Evolutionary conservation across 179 eudicot genomes (phyloP).

Genomic region (Carnegiea gigantea): DNA sequence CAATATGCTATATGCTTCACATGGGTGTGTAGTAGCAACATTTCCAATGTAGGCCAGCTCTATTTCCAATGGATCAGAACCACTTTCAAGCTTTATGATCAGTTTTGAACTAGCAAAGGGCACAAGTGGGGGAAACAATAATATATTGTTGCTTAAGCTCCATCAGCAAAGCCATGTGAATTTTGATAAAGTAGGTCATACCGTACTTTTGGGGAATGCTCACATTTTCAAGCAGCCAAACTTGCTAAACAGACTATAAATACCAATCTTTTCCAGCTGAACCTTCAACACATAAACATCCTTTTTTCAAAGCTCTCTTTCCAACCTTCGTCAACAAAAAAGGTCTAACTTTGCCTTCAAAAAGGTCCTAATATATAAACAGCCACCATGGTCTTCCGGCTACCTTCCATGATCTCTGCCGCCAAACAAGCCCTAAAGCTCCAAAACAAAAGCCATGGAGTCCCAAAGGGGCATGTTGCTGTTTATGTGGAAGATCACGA

Average conservation of each 20-base stretch:
- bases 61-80: background rate
- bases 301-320: constrained; percentile 8
- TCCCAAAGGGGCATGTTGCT: constrained; percentile 39
- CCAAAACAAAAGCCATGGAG: constrained; percentile 38
- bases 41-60: background rate
- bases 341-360: background rate
- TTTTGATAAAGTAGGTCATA: constrained; percentile 32
- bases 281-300: constrained; percentile 22
- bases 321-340: background rate
- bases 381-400: constrained; percentile 29
- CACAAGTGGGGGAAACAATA: constrained; percentile 21
- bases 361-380: too few relatives aligned
- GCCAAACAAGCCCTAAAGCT: constrained; percentile 45
- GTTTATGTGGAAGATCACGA: constrained; percentile 55
- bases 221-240: constrained; percentile 1
- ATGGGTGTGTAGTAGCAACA: constrained; percentile 21
- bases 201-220: background rate
- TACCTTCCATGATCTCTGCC: constrained; percentile 27
- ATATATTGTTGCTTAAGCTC: constrained; percentile 17
- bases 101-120: constrained; percentile 11
- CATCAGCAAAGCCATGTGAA: constrained; percentile 42
- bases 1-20: constrained; percentile 23
- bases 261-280: constrained; percentile 22
- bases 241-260: constrained; percentile 15
- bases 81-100: background rate